Evolutionary conservation across 495 filamentous ascomycete species (phyloP).

Genomic region (Trichoderma erinaceum): DNA sequence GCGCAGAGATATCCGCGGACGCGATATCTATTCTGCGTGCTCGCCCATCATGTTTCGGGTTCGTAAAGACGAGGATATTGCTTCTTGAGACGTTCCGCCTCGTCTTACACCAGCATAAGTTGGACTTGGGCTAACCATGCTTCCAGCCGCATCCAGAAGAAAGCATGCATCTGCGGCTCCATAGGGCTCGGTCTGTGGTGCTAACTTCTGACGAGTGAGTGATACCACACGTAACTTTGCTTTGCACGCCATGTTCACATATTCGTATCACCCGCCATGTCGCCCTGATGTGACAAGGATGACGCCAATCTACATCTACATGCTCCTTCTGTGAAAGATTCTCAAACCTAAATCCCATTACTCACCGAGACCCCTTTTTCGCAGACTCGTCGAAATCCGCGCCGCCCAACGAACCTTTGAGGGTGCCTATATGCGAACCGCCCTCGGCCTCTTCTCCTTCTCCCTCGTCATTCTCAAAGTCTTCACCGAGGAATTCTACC

Average conservation of each 20-base stretch:
- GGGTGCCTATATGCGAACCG: slow-evolving; percentile 92
- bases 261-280: no score
- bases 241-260: no score
- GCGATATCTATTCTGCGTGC: background rate
- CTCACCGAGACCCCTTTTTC: slow-evolving; percentile 15
- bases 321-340: background rate
- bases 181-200: slow-evolving; percentile 78
- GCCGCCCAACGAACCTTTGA: slow-evolving; percentile 95
- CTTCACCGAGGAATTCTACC: slow-evolving; percentile 92
- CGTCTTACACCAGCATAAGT: background rate
- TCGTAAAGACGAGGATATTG: background rate
- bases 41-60: background rate
- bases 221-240: background rate
- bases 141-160: slow-evolving; percentile 48
- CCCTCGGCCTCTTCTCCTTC: slow-evolving; percentile 90
- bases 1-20: no score
- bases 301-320: no score
- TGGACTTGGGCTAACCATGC: background rate
- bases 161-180: slow-evolving; percentile 58
- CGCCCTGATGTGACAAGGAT: no score
- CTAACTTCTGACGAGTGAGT: slow-evolving; percentile 66
- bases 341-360: background rate
- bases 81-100: background rate
- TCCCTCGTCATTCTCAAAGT: slow-evolving; percentile 91
- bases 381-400: slow-evolving; percentile 79